Evolutionary conservation across 2,329 filamentous ascomycete genomes (phyloP).

Genomic region (Neopestalotiopsis sp.): DNA sequence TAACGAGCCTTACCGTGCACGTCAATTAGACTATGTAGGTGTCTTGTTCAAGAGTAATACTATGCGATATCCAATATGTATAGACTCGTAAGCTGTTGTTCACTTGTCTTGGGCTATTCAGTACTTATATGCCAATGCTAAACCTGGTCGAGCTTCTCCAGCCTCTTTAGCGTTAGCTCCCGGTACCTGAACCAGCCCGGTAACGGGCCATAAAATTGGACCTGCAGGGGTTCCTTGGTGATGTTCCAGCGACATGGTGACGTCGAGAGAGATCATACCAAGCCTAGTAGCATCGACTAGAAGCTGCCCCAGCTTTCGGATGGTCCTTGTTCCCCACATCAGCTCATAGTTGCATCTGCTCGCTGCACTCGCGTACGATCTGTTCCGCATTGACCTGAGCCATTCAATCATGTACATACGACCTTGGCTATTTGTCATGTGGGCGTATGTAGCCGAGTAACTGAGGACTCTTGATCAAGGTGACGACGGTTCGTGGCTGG

Average conservation of each 20-base stretch:
- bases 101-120: too few species aligned
- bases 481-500: too few species aligned
- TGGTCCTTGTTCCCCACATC: slow-evolving; percentile 7
- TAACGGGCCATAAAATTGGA: slow-evolving; percentile 2
- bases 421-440: not conserved
- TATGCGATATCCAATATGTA: too few species aligned
- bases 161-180: slow-evolving; percentile 7
- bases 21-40: too few species aligned
- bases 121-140: too few species aligned
- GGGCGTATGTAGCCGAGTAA: not conserved
- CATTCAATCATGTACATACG: not conserved
- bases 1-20: too few species aligned
- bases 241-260: slow-evolving; percentile 1
- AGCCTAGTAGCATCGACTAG: not conserved
- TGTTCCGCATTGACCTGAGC: not conserved
- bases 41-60: too few species aligned
- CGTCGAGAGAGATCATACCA: not conserved
- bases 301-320: slow-evolving; percentile 4
- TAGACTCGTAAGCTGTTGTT: too few species aligned
- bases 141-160: not conserved
- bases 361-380: not conserved
- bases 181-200: slow-evolving; percentile 5
- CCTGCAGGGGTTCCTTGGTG: not conserved
- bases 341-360: not conserved
- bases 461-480: not conserved